Evolutionary conservation across 2,329 filamentous ascomycete genomes (phyloP).

Genomic region (Penicillium sp.): DNA sequence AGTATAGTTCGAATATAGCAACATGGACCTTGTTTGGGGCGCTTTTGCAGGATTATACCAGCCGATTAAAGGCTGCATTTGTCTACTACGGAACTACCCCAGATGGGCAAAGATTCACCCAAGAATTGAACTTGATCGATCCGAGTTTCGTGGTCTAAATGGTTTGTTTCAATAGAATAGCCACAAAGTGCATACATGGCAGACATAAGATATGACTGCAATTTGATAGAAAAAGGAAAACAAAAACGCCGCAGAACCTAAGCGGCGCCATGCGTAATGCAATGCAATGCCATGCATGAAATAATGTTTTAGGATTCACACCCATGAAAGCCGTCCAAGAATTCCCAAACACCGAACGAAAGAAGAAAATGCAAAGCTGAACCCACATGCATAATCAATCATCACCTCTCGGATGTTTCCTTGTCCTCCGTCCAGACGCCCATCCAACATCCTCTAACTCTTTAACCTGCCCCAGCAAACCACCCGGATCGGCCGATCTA

Average conservation of each 20-base stretch:
- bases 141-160: neutral
- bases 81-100: too few species aligned
- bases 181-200: neutral
- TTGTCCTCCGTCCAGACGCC: constrained; percentile 37
- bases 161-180: neutral
- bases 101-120: too few species aligned
- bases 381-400: constrained; percentile 11
- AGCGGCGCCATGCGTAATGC: neutral
- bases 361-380: neutral
- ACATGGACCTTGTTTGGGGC: too few species aligned
- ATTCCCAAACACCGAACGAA: neutral
- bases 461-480: constrained; percentile 30
- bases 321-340: neutral
- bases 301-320: neutral
- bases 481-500: constrained; percentile 10
- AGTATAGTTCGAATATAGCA: too few species aligned
- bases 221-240: neutral
- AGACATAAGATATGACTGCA: neutral
- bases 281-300: neutral
- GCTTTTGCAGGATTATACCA: too few species aligned
- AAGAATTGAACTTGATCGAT: too few species aligned
- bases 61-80: too few species aligned
- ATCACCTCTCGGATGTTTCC: constrained; percentile 24
- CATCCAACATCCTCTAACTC: constrained; percentile 37
- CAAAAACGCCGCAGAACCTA: neutral